These are phyloP conservation scores for Leccinum pellstonianum DNA, from an alignment of 768 basidiomycete genomes.

Conservation along the genomic window DNA sequence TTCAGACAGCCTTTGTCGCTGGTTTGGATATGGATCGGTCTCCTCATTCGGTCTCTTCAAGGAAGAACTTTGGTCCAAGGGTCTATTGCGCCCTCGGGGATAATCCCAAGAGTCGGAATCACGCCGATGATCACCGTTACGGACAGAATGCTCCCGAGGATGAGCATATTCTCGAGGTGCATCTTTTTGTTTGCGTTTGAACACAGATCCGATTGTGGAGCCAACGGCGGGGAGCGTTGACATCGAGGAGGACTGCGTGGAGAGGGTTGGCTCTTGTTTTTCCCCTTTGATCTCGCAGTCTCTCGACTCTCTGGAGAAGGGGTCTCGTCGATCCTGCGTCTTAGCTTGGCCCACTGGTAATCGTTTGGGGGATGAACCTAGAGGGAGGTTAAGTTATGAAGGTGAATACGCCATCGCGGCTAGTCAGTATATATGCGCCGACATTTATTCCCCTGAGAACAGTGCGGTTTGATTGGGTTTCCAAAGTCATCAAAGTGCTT, in stretches of 20 bases:
- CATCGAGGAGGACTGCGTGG: slow-evolving; percentile 19
- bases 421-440: slow-evolving; percentile 38
- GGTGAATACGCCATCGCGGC: slow-evolving; percentile 6
- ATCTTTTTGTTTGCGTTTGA: slow-evolving; percentile 32
- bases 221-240: slow-evolving; percentile 36
- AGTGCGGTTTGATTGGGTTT: slow-evolving; percentile 40
- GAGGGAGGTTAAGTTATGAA: slow-evolving; percentile 8
- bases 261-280: slow-evolving; percentile 19
- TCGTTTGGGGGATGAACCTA: slow-evolving; percentile 52
- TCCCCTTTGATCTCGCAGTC: slow-evolving; percentile 21
- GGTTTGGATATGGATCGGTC: slow-evolving; percentile 23
- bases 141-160: slow-evolving; percentile 18
- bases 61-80: slow-evolving; percentile 15
- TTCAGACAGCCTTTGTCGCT: slow-evolving; percentile 27
- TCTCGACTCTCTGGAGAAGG: slow-evolving; percentile 25
- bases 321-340: slow-evolving; percentile 14
- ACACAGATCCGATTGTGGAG: slow-evolving; percentile 44
- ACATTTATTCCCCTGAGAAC: slow-evolving; percentile 48
- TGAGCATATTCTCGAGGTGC: slow-evolving; percentile 21
- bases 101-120: slow-evolving; percentile 24
- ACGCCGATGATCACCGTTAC: slow-evolving; percentile 24
- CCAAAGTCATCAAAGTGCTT: slow-evolving; percentile 52
- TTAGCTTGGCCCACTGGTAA: slow-evolving; percentile 38
- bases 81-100: slow-evolving; percentile 19
- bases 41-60: slow-evolving; percentile 30